Evolutionary conservation across 2,329 filamentous ascomycete genomes (phyloP), one percentile per base, ranked within the genome.

Genomic region (Remersonia thermophila): DNA sequence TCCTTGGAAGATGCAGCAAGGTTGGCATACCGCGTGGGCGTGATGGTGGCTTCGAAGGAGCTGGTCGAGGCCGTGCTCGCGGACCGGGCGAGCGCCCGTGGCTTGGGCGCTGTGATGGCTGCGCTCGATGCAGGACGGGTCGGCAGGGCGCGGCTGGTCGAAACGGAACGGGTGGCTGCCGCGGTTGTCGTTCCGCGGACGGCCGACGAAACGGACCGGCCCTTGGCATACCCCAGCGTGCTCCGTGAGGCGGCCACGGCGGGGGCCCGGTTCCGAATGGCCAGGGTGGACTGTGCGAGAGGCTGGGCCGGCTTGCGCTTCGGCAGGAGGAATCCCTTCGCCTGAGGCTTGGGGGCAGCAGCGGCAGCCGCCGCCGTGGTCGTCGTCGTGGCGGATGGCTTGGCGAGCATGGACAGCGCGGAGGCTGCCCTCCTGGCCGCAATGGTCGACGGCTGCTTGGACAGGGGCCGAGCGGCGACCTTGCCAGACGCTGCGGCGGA

Each of bases 141-240:
- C 23, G 43, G 9, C 5, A 23, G 20, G 5, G 20, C 5, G 20
- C 20, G 20, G 20, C 9, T 23, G 20, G 20, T 23, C 5, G 20
- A n/a, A n/a, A n/a, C n/a, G n/a, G n/a, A n/a, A n/a, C n/a, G n/a
- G n/a, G n/a, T n/a, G n/a, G 20, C 20, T 23, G 20, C 20, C 9
- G 20, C 5, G 5, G 20, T 37, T 28, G 47, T 54, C 30, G 20
- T 16, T 16, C 47, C 50, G 11, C 60, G 60, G 20, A 71, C 51
- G 29, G 67, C 55, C 0, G 65, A 65, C 2, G 65, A 67, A 4
- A 68, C 63, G 4, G 63, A 63, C 25, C 83, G 73, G 25, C 87
- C 86, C 55, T 81, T 84, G 38, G 73, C 83, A 54, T 93, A 94
- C 12, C 87, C 87, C 29, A 94, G 69, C 0, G 86, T 94, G 37